Percentiles rank a stretch among this genome's conserved stretches.
phyloP scores from a whole-genome alignment of 352 stramenopile species.

The Halophytophthora batemanensis region DNA sequence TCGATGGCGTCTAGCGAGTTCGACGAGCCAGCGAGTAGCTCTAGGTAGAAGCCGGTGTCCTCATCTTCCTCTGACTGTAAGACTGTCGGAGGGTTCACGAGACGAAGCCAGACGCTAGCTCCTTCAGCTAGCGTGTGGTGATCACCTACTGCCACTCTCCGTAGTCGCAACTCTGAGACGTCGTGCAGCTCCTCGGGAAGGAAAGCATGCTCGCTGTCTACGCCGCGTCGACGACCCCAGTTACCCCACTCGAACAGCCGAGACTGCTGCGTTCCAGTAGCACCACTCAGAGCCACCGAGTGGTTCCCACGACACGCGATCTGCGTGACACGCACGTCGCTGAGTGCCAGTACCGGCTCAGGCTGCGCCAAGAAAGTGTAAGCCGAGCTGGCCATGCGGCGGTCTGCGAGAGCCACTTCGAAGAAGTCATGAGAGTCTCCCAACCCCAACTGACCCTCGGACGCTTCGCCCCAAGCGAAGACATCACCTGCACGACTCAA shows the following conservation, averaged over 20 bases:
- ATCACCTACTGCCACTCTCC: slow-evolving; percentile 44
- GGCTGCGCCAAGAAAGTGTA: slow-evolving; percentile 64
- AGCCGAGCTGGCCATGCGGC: slow-evolving; percentile 60
- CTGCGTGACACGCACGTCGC: slow-evolving; percentile 34
- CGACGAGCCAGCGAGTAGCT: slow-evolving; percentile 17
- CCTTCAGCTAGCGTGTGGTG: slow-evolving; percentile 61
- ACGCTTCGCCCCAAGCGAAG: slow-evolving; percentile 75
- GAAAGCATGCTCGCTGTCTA: slow-evolving; percentile 61
- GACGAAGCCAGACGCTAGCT: slow-evolving; percentile 58
- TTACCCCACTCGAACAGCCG: slow-evolving; percentile 69
- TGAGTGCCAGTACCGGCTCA: slow-evolving; percentile 57
- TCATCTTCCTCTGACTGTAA: slow-evolving; percentile 7
- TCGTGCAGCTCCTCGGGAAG: slow-evolving; percentile 35
- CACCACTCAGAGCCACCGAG: slow-evolving; percentile 38
- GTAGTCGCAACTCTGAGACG: slow-evolving; percentile 25
- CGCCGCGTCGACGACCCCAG: slow-evolving; percentile 52
- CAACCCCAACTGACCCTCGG: slow-evolving; percentile 66
- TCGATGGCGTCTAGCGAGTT: slow-evolving; percentile 26
- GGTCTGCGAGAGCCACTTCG: slow-evolving; percentile 62
- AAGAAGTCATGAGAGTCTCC: slow-evolving; percentile 51
- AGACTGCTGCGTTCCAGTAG: slow-evolving; percentile 15
- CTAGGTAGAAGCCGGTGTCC: slow-evolving; percentile 26
- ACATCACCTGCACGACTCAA: slow-evolving; percentile 64
- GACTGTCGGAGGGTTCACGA: slow-evolving; percentile 15
- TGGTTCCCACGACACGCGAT: slow-evolving; percentile 61